A percentile compares a stretch with the other conserved stretches of the same genome.
Evolutionary conservation across 2,329 filamentous ascomycete species (phyloP).

Genomic region (Penicillium sp.): DNA sequence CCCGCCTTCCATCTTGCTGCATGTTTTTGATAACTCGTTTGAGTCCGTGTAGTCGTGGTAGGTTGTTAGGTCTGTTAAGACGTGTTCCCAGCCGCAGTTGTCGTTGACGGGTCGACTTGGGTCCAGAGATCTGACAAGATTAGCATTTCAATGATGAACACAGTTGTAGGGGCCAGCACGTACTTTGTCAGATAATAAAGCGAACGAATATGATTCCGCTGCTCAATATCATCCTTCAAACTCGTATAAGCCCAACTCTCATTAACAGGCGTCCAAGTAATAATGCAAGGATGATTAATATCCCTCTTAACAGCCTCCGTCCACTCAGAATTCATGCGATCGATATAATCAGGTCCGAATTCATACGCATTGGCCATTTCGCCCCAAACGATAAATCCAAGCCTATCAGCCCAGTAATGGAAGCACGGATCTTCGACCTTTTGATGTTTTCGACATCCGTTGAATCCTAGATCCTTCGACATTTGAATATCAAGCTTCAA

Average conservation of each 20-base stretch:
- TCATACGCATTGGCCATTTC: constrained; percentile 72
- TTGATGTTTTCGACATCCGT: constrained; percentile 70
- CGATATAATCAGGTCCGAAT: constrained; percentile 62
- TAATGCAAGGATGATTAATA: constrained; percentile 67
- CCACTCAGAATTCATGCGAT: constrained; percentile 69
- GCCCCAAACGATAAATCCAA: constrained; percentile 70
- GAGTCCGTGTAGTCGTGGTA: constrained; percentile 71
- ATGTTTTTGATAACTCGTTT: constrained; percentile 59
- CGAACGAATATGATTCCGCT: constrained; percentile 67
- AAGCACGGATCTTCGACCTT: constrained; percentile 70
- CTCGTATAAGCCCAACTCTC: constrained; percentile 67
- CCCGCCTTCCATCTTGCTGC: constrained; percentile 52
- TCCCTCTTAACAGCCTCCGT: constrained; percentile 64
- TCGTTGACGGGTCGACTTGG: constrained; percentile 69
- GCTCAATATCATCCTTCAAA: constrained; percentile 59
- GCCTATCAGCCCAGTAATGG: constrained; percentile 68
- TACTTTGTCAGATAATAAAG: constrained; percentile 69
- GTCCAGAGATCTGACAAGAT: constrained; percentile 55
- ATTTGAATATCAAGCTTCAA: constrained; percentile 67
- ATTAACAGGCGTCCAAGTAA: constrained; percentile 71
- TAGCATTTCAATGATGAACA: neutral
- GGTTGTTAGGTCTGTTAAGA: constrained; percentile 66
- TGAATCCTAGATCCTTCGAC: constrained; percentile 68
- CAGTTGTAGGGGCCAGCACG: constrained; percentile 18
- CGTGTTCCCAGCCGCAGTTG: constrained; percentile 74